A percentile compares a stretch with the other conserved stretches of the same genome.
Conservation (phyloP, 495 filamentous ascomycete genomes). For the Lasiosphaeria ovina region DNA sequence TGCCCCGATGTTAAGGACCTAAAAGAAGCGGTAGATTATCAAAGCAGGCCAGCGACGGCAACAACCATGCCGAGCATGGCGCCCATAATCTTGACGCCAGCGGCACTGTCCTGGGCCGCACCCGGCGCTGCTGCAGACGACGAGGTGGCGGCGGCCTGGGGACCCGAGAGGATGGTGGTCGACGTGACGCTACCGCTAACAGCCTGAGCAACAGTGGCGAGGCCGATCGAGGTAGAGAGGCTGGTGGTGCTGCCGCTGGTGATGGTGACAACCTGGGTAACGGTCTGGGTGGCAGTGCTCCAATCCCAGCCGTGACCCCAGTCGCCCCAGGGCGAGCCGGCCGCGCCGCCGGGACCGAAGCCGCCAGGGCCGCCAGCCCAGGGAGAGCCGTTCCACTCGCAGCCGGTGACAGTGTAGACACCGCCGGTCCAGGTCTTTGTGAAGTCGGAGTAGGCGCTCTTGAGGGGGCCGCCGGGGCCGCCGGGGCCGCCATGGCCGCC, state of each 20-base stretch:
- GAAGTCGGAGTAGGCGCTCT: conserved; percentile 8
- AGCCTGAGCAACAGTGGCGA: conserved; percentile 40
- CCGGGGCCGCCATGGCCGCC: conserved; percentile 19
- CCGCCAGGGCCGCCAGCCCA: conserved; percentile 48
- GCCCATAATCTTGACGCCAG: conserved; percentile 39
- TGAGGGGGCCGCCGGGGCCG: conserved; percentile 6
- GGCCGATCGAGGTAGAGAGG: conserved; percentile 37
- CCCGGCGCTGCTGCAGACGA: conserved; percentile 3
- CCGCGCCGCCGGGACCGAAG: conserved; percentile 36
- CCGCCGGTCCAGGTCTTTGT: conserved; percentile 43
- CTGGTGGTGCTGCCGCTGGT: conserved; percentile 35
- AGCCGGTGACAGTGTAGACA: conserved; percentile 47
- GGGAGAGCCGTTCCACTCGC: conserved; percentile 44
- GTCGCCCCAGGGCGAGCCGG: conserved; percentile 41
- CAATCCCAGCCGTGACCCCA: conserved; percentile 45
- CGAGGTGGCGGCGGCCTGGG: conserved; percentile 7
- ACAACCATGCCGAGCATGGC: conserved; percentile 40
- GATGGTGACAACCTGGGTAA: conserved; percentile 38
- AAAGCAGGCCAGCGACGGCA: conserved; percentile 41
- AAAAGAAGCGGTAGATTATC: conserved; percentile 6
- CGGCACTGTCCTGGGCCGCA: conserved; percentile 11
- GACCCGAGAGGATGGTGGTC: conserved; percentile 20
- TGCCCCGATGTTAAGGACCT: no score
- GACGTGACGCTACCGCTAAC: conserved; percentile 41
- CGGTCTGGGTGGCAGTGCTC: conserved; percentile 28